Evolutionary conservation across 225 moss, liverwort and hornwort species (phyloP).

Genomic region (Lunularia cruciata): DNA sequence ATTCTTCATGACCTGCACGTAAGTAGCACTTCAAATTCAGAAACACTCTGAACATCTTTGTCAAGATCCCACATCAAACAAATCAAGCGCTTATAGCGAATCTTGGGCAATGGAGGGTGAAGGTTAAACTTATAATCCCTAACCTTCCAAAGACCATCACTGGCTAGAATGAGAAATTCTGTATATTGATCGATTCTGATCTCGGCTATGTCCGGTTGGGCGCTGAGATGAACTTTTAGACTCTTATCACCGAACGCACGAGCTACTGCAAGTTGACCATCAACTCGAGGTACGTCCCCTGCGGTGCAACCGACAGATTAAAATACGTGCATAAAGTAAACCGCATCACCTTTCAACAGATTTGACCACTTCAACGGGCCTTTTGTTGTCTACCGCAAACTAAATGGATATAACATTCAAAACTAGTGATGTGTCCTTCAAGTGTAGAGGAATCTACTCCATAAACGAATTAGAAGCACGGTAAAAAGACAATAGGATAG

Average conservation of each 20-base stretch:
- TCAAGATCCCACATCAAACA: too few relatives aligned
- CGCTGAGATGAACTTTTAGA: constrained; percentile 85
- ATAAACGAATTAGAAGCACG: too few relatives aligned
- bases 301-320: not conserved
- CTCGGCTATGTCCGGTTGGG: constrained; percentile 68
- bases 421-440: too few relatives aligned
- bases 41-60: not conserved
- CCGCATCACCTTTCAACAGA: not conserved
- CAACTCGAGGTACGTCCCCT: constrained; percentile 97
- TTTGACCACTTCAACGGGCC: too few relatives aligned
- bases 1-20: constrained; percentile 75
- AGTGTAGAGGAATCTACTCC: too few relatives aligned
- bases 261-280: constrained; percentile 97
- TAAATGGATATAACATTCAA: too few relatives aligned
- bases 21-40: not conserved
- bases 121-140: not conserved
- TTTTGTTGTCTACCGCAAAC: too few relatives aligned
- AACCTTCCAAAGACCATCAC: constrained; percentile 99
- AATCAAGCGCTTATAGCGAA: too few relatives aligned
- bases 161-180: constrained; percentile 86
- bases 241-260: constrained; percentile 98
- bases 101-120: too few relatives aligned
- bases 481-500: too few relatives aligned
- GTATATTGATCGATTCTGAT: constrained; percentile 46
- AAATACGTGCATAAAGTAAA: not conserved